Evolutionary conservation across 768 basidiomycete genomes (phyloP), one percentile per base, ranked within the genome.

Genomic region (Suillus luteus): DNA sequence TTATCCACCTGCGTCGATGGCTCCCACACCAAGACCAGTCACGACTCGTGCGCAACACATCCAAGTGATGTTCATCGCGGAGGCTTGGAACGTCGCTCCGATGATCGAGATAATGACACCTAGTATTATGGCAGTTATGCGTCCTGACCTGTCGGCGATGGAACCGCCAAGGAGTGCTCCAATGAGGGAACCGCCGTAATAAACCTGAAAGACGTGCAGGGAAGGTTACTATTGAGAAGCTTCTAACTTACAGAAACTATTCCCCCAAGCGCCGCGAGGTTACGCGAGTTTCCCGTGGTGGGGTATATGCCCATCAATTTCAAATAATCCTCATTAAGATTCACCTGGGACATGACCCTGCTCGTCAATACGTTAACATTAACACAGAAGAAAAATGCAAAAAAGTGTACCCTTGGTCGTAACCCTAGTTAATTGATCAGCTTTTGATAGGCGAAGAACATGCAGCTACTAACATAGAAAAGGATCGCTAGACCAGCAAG

Each of bases 11-110:
- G 61, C 61, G 40, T 62, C 61, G 10, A 62, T 62, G 10, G 61
- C 61, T 35, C 61, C 61, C 15, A 62, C 61, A 17, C 61, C 61
- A 12, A 62, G 55, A 10, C 61, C 61, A 14, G 61, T 62, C 52
- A 62, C 61, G 19, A 62, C 31, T 41, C 61, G 61, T 22, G 61
- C 61, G 27, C 61, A 62, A 27, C 61, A 62, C 61, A 62, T 62
- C 61, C 61, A 62, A 8, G 61, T 62, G 61, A 62, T 62, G n/a
- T 59, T 62, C 61, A 62, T 62, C 5, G 61, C 61, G 52, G 61
- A 62, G 22, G 61, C 38, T 33, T 62, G 61, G 11, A 62, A 62
- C 27, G 27, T n/a, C 37, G 61, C 61, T 8, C 61, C 61, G 37
- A 62, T 27, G 35, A 59, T 62, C 35, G 61, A 62, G 49, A 55